Evolutionary conservation across 495 filamentous ascomycete genomes (phyloP), one percentile per base, ranked within the genome.

Genomic region (Tuber calosporum): DNA sequence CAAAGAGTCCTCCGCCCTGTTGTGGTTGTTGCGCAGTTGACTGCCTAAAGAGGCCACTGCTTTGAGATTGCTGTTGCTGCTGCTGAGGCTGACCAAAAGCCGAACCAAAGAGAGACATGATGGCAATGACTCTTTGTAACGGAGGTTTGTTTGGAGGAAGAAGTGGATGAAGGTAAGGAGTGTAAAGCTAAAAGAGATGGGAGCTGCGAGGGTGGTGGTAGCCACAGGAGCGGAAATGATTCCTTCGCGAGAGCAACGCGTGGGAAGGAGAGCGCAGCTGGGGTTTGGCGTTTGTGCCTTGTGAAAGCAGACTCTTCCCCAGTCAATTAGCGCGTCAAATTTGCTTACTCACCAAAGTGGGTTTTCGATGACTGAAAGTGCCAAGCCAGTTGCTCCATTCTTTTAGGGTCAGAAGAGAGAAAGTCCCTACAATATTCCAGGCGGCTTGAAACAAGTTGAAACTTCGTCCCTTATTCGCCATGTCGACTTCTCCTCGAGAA

Each of bases 21-120:
- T 72, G 72, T 67, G 69, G 74, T 34, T 69, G 76, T 41, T 83
- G 82, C n/a, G 73, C 62, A 37, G 75, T 78, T 38, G 73, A 38
- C 37, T 72, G 70, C 19, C 77, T 73, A 38, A 79, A 77, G 1
- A 83, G 68, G 30, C 79, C 79, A 8, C 82, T 79, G 72, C 75
- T 68, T 72, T 81, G 79, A 70, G 70, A 80, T 68, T 81, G 79
- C 19, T 75, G 73, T 20, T 82, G 83, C 38, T 82, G 83, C 67
- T 80, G 83, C 68, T 82, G 82, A 73, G 83, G 83, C 39, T 75
- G 71, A 41, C 78, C 79, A n/a, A 80, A 80, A 17, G 66, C 7
- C 43, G 69, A 41, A 22, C 38, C 5, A 66, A 77, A 78, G 74
- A 78, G 75, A 68, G 26, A 74, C 73, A 75, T 26, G 72, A 74